Conservation (phyloP, 2,329 filamentous ascomycete genomes). For the Xylariaceae sp. region DNA sequence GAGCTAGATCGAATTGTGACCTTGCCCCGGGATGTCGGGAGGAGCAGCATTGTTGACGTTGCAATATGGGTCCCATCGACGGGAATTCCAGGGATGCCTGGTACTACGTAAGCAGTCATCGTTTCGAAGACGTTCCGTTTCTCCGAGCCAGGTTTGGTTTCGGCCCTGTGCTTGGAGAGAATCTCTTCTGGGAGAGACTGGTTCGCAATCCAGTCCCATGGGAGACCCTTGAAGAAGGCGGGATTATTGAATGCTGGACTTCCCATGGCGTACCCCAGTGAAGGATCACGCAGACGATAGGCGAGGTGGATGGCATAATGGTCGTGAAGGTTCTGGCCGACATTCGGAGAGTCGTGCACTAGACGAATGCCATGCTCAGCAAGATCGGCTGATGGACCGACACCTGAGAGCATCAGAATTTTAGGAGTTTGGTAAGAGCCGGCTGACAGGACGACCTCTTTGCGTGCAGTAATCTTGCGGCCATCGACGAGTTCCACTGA, state of each 20-base stretch:
- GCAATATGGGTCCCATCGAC: slow-evolving; percentile 23
- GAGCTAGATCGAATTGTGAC: slow-evolving; percentile 19
- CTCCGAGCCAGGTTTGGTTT: slow-evolving; percentile 1
- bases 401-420: slow-evolving; percentile 33
- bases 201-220: slow-evolving; percentile 26
- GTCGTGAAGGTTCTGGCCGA: slow-evolving; percentile 28
- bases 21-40: slow-evolving; percentile 21
- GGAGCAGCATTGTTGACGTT: slow-evolving; percentile 26
- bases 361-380: slow-evolving; percentile 33
- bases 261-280: slow-evolving; percentile 25
- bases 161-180: slow-evolving; percentile 12
- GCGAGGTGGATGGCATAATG: slow-evolving; percentile 26
- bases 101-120: slow-evolving; percentile 21
- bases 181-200: slow-evolving; percentile 19
- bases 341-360: slow-evolving; percentile 29
- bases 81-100: slow-evolving; percentile 22
- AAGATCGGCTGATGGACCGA: slow-evolving; percentile 29
- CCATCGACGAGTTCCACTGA: slow-evolving; percentile 38
- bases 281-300: slow-evolving; percentile 26
- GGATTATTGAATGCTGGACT: slow-evolving; percentile 20
- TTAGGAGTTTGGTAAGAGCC: slow-evolving; percentile 33
- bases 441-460: slow-evolving; percentile 32
- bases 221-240: slow-evolving; percentile 22
- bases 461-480: slow-evolving; percentile 27
- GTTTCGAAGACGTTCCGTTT: slow-evolving; percentile 21